A percentile compares a stretch with the other conserved stretches of the same genome.
These are phyloP conservation scores for Sporisorium sorghi DNA, from an alignment of 1,284 basidiomycete genomes.

Conservation along the genomic window DNA sequence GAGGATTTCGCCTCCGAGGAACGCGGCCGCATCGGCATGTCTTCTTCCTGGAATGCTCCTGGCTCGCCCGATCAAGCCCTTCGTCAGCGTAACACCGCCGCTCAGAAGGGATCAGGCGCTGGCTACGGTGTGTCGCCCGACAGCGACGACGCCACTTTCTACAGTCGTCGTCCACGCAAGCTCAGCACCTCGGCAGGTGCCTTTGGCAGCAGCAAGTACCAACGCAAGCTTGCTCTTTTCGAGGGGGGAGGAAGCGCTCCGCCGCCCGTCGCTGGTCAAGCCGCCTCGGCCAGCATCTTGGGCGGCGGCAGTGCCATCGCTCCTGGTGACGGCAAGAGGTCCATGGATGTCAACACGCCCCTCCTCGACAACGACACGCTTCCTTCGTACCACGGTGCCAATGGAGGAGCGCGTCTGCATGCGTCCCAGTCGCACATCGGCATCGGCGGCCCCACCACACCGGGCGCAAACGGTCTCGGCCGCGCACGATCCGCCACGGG, in stretches of 20 bases:
- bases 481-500: slow-evolving; percentile 42
- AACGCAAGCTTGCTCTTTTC: slow-evolving; percentile 90
- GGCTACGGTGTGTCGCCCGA: slow-evolving; percentile 61
- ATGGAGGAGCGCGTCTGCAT: slow-evolving; percentile 28
- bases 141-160: slow-evolving; percentile 66
- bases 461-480: slow-evolving; percentile 12
- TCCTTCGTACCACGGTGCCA: slow-evolving; percentile 67
- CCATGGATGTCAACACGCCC: slow-evolving; percentile 67
- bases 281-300: slow-evolving; percentile 69
- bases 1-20: slow-evolving; percentile 65
- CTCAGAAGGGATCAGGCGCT: slow-evolving; percentile 32
- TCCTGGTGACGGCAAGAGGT: slow-evolving; percentile 14
- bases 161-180: slow-evolving; percentile 63
- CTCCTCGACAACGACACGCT: slow-evolving; percentile 68
- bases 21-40: slow-evolving; percentile 54
- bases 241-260: slow-evolving; percentile 74
- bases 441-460: slow-evolving; percentile 12
- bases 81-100: slow-evolving; percentile 29
- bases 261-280: slow-evolving; percentile 54
- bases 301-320: slow-evolving; percentile 67
- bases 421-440: slow-evolving; percentile 28
- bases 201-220: slow-evolving; percentile 70
- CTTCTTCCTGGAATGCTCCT: slow-evolving; percentile 28
- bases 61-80: slow-evolving; percentile 30
- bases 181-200: slow-evolving; percentile 44